phyloP scores from a whole-genome alignment of 2,329 filamentous ascomycete species.

The Microsporum canis region DNA sequence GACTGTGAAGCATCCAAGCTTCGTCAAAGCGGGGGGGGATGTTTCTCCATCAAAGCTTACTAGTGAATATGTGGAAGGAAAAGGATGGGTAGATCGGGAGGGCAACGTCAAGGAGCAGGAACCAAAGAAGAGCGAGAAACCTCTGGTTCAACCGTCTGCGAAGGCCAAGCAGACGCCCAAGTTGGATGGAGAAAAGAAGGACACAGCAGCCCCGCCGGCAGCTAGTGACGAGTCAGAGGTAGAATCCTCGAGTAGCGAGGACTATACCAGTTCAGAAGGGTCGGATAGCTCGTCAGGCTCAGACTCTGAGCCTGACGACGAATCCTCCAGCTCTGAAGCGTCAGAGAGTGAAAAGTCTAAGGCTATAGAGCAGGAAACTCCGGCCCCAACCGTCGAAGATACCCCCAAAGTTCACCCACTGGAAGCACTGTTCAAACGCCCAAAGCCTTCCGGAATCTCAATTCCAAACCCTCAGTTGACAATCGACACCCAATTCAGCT shows the following conservation, averaged over 20 bases:
- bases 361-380: constrained; percentile 10
- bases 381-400: constrained; percentile 7
- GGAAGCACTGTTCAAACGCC: constrained; percentile 80
- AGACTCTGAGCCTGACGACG: background rate
- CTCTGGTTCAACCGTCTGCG: background rate
- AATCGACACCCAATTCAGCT: constrained; percentile 58
- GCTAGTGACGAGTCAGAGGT: background rate
- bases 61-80: constrained; percentile 64
- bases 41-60: constrained; percentile 39
- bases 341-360: constrained; percentile 17
- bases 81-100: constrained; percentile 75
- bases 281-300: background rate
- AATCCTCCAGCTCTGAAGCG: background rate
- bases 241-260: background rate
- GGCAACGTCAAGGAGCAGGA: constrained; percentile 54
- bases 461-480: constrained; percentile 25
- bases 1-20: constrained; percentile 69
- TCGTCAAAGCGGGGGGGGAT: constrained; percentile 51
- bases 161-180: background rate
- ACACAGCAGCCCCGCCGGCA: background rate
- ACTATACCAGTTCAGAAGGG: background rate
- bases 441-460: constrained; percentile 27
- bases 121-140: constrained; percentile 3
- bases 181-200: background rate
- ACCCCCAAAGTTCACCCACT: constrained; percentile 62